These are phyloP conservation scores for Colletotrichum phormii DNA, from an alignment of 2,329 filamentous ascomycete species.

Conservation along the genomic window DNA sequence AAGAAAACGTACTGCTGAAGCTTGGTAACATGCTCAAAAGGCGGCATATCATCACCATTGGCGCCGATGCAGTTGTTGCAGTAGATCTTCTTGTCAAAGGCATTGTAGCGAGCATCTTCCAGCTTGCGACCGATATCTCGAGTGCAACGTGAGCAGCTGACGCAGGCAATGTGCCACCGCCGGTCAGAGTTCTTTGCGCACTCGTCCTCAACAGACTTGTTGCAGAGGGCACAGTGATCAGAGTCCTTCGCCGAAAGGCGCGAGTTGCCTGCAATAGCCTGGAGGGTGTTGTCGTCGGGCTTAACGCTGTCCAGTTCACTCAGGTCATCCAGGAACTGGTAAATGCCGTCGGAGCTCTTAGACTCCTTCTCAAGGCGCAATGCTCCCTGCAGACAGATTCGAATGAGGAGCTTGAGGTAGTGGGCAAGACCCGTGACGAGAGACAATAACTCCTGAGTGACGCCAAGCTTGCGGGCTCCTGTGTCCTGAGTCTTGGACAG, in stretches of 20 bases:
- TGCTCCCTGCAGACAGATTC: slow-evolving; percentile 94
- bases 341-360: slow-evolving; percentile 78
- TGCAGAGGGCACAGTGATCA: slow-evolving; percentile 86
- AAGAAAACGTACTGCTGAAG: slow-evolving; percentile 96
- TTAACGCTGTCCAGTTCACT: slow-evolving; percentile 84
- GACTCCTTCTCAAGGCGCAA: slow-evolving; percentile 91
- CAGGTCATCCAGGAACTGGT: slow-evolving; percentile 86
- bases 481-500: slow-evolving; percentile 95
- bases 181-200: slow-evolving; percentile 81
- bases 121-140: slow-evolving; percentile 76
- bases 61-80: slow-evolving; percentile 76
- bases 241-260: slow-evolving; percentile 79
- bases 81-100: slow-evolving; percentile 74
- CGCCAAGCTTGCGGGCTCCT: slow-evolving; percentile 88
- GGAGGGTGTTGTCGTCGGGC: slow-evolving; percentile 75
- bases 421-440: slow-evolving; percentile 96
- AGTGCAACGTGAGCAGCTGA: slow-evolving; percentile 76
- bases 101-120: slow-evolving; percentile 77
- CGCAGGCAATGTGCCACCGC: slow-evolving; percentile 87
- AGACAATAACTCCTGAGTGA: slow-evolving; percentile 98
- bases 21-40: slow-evolving; percentile 82
- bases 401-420: slow-evolving; percentile 96
- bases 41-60: slow-evolving; percentile 61
- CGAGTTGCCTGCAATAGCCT: slow-evolving; percentile 73
- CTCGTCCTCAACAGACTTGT: slow-evolving; percentile 92